phyloP scores from a whole-genome alignment of 352 stramenopile genomes.

The Pythium aristosporum region DNA sequence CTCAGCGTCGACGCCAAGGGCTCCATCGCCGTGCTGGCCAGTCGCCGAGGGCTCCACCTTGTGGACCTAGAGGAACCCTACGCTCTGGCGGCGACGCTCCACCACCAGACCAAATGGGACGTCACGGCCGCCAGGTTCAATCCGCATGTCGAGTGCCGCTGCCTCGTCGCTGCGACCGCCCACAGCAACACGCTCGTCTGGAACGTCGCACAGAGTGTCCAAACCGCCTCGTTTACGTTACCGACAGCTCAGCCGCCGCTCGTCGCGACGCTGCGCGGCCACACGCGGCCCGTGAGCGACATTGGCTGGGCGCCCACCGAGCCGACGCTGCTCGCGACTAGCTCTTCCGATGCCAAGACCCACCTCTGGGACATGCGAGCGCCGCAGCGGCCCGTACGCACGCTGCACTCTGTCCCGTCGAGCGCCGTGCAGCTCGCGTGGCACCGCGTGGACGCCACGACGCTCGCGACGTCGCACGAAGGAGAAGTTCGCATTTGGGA shows the following conservation, averaged over 20 bases:
- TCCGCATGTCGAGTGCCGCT: conserved; percentile 61
- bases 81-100: conserved; percentile 49
- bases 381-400: conserved; percentile 67
- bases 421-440: conserved; percentile 75
- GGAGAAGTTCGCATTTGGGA: conserved; percentile 82
- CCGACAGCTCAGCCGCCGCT: conserved; percentile 31
- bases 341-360: conserved; percentile 75
- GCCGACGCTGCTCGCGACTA: conserved; percentile 74
- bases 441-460: conserved; percentile 68
- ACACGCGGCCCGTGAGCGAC: conserved; percentile 76
- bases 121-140: conserved; percentile 82
- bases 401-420: conserved; percentile 61
- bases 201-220: conserved; percentile 46
- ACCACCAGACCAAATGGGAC: conserved; percentile 82
- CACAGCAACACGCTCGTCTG: conserved; percentile 84
- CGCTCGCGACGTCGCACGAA: conserved; percentile 76
- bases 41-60: conserved; percentile 67
- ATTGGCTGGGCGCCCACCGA: conserved; percentile 74
- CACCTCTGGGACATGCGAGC: conserved; percentile 81
- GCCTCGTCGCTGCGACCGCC: conserved; percentile 72
- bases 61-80: conserved; percentile 73
- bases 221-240: conserved; percentile 7
- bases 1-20: conserved; percentile 77
- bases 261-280: conserved; percentile 67
- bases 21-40: conserved; percentile 58